Percentiles rank a stretch among this genome's conserved stretches.
These are phyloP conservation scores for Globisporangium perplexum DNA, from an alignment of 352 stramenopile species.

Conservation along the genomic window DNA sequence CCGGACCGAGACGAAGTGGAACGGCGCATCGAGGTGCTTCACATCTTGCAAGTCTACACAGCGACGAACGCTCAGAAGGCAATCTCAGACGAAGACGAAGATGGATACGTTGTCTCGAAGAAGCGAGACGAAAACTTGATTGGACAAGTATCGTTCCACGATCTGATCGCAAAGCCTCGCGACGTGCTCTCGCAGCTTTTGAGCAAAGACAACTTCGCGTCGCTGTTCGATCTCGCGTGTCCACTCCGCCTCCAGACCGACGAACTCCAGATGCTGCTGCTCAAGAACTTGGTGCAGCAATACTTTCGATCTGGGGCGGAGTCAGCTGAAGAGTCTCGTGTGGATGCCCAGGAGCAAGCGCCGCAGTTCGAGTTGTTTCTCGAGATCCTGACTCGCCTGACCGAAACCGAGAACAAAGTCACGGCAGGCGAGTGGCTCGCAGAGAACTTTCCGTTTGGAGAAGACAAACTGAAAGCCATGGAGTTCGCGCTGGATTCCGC, in stretches of 20 bases:
- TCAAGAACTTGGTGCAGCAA: constrained; percentile 58
- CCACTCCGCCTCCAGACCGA: constrained; percentile 60
- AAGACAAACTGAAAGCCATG: constrained; percentile 39
- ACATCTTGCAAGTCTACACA: constrained; percentile 31
- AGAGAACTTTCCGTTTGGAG: constrained; percentile 30
- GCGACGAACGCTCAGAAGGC: constrained; percentile 4
- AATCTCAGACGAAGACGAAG: background rate
- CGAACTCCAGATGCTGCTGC: constrained; percentile 65
- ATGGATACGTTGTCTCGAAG: background rate
- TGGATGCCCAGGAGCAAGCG: background rate
- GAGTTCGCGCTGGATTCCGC: constrained; percentile 29
- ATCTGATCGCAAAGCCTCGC: constrained; percentile 51
- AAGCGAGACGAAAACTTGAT: background rate
- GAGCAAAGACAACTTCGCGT: constrained; percentile 40
- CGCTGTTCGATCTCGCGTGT: constrained; percentile 35
- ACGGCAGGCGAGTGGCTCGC: constrained; percentile 49
- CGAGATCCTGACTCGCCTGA: constrained; percentile 22
- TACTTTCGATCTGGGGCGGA: constrained; percentile 3
- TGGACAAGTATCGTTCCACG: constrained; percentile 53
- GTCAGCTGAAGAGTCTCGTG: background rate
- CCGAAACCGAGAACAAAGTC: constrained; percentile 32
- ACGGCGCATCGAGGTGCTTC: constrained; percentile 50
- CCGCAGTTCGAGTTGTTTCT: constrained; percentile 25
- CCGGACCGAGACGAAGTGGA: constrained; percentile 52
- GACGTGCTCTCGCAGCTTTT: constrained; percentile 45